Evolutionary conservation across 2,329 filamentous ascomycete species (phyloP), one percentile per base, ranked within the genome.

Genomic region (Aspergillus sergii): DNA sequence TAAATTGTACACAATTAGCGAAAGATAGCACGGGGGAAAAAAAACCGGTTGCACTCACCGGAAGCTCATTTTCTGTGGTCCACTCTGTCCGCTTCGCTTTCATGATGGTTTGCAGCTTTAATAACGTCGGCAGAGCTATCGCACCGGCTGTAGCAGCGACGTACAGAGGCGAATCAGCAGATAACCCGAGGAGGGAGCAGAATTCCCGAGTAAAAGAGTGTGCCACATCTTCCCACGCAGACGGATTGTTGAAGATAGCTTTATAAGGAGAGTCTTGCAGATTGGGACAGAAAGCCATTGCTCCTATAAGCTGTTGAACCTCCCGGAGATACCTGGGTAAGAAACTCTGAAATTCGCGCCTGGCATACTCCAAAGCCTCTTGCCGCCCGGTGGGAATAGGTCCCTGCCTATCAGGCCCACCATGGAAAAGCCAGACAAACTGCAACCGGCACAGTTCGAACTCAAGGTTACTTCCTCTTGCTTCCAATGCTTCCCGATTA

Each of bases 201-300:
- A 97, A 99, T 75, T 98, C 95, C 64, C 91, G 88, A 0, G 92
- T 96, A 75, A 99, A 99, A 4, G 91, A 91, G n/a, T 87, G 81
- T 6, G 92, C 88, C 1, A 96, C 91, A 66, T 96, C 92, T 46
- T 91, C 87, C 84, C 95, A 99, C 0, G 91, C 88, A 4, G 85
- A 85, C 9, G 88, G 81, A 59, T 90, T 92, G 74, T 91, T 86
- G 78, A 97, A 97, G 51, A 93, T 86, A 58, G 84, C 76, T n/a
- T 81, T 80, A 79, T 98, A 99, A 0, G 95, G 95, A 1, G 92
- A 96, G 9, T 84, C 82, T 23, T 81, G 74, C 1, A 98, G 83
- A 74, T 96, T 96, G 3, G 89, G 83, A 41, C 86, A 86, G 78
- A 89, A 99, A 0, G 92, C 87, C 80, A 97, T 88, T 6, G 93